Base-by-base conservation (phyloP, 2,329 filamentous ascomycete species). In the Phyllosticta capitalensis region DNA sequence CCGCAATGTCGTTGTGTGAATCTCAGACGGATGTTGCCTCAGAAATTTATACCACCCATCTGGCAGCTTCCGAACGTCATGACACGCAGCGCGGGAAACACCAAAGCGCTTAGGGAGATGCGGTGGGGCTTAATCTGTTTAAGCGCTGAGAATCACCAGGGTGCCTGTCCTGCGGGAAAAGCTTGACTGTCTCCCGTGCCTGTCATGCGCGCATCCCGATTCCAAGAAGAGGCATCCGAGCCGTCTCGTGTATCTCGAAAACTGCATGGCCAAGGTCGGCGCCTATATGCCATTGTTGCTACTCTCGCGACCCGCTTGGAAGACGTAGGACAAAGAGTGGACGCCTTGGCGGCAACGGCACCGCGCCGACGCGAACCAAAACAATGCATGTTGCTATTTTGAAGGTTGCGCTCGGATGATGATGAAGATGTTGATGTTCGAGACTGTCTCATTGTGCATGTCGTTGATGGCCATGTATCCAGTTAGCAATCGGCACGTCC, bases 321-420 rank as follows among this genome's bases (percentile, higher is more conserved):
- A 26, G 54, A 59, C 56, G 56, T 59, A 22, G 56, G 56, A 58
- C 56, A 54, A 45, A 45, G 38, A 45, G 14, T 45, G 38, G 51
- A 28, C 33, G 48, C 38, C 28, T 52, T 53, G 21, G 55, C 50
- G n/a, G 55, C 55, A 52, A 9, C 55, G 19, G 54, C 54, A 55
- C 5, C 33, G 21, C 28, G 30, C 38, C 48, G 38, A 26, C 22
- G 38, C 33, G 38, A 12, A n/a, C 19, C 54, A 48, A 48, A 26
- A 2, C 54, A 26, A 20, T 3, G 30, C 12, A 48, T 45, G 26
- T 17, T 24, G 56, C 26, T 52, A 49, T 53, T 3, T 49, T 19
- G 17, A 52, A 6, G 7, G 30, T 30, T 28, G 24, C 1, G 14
- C 19, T 14, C 5, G n/a, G 38, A 38, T n/a, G 48, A 38, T n/a